Base-by-base conservation (phyloP, 1,284 basidiomycete genomes). In the Schizophyllum commune region DNA sequence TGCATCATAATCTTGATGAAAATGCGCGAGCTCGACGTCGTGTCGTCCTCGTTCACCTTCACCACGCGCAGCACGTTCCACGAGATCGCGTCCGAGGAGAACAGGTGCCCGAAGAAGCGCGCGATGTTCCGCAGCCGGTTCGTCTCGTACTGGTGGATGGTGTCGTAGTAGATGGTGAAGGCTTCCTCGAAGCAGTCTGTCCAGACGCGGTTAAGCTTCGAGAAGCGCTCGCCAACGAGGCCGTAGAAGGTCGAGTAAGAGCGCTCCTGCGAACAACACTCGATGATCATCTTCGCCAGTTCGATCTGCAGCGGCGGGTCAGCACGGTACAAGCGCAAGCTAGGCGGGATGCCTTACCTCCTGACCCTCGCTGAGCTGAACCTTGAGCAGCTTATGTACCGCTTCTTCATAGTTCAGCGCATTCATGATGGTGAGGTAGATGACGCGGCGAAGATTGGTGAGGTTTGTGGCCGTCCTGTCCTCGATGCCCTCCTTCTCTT, bases 341-440 rank as follows among this genome's bases (percentile, higher is more conserved):
- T 59, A 47, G n/a, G 8, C 39, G 17, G 17, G 27, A 11, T 47
- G 39, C 9, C 79, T 60, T 70, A 94, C 92, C 85, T 98, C 96
- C 72, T 96, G 86, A 0, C 96, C 96, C 71, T 96, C 94, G 58
- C 86, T 81, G 19, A 99, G 80, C 66, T 96, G 90, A 32, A 99
- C 86, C 75, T 97, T 98, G 68, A 98, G 84, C 33, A 99, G 77
- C 74, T 99, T 99, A 77, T 99, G 96, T 0, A 98, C 96, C 0
- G 96, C 96, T 86, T 99, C 96, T 74, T 99, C 96, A 71, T 96
- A 98, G 76, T 94, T 96, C 63, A 97, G 83, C 61, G 93, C 92
- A 71, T 96, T 96, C 96, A 99, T 99, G 78, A 99, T 97, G 0
- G 96, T 98, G 64, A 99, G 79, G 72, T 99, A 99, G 73, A 99